Conservation (phyloP, 495 filamentous ascomycete species). For the Penicillium antarcticum region DNA sequence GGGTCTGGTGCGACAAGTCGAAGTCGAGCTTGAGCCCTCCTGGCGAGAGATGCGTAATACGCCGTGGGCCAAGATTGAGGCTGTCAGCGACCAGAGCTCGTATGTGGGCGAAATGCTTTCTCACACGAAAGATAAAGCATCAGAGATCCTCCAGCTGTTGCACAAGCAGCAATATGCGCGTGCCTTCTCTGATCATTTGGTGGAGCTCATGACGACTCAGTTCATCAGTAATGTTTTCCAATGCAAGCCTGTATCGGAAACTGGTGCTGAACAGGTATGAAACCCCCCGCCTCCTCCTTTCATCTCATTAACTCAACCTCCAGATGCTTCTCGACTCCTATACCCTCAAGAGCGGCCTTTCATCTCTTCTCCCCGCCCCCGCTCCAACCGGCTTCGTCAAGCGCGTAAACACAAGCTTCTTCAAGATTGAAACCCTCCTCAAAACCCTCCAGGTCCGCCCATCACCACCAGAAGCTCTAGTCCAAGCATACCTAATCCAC, state of each 20-base stretch:
- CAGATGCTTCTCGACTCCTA: constrained; percentile 94
- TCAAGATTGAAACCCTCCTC: constrained; percentile 84
- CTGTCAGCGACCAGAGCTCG: constrained; percentile 90
- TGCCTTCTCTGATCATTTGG: constrained; percentile 90
- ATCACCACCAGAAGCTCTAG: constrained; percentile 85
- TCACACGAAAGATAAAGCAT: constrained; percentile 62
- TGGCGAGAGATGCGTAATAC: constrained; percentile 98
- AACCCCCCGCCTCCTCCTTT: not conserved
- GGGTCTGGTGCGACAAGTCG: constrained; percentile 77
- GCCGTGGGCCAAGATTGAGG: constrained; percentile 92
- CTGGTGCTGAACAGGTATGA: constrained; percentile 86
- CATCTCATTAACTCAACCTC: constrained; percentile 3
- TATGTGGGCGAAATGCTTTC: constrained; percentile 80
- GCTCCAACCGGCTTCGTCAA: constrained; percentile 71
- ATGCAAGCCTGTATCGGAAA: constrained; percentile 85
- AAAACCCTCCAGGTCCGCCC: constrained; percentile 96
- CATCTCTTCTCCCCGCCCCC: constrained; percentile 39
- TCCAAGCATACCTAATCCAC: constrained; percentile 95
- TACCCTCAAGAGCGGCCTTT: constrained; percentile 78
- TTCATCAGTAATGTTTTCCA: constrained; percentile 84
- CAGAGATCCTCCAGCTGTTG: constrained; percentile 73
- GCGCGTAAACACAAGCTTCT: constrained; percentile 80
- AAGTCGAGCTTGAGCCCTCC: constrained; percentile 73
- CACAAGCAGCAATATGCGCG: constrained; percentile 91
- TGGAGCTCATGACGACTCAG: constrained; percentile 74